These are phyloP conservation scores for Diplogelasinospora grovesii DNA, from an alignment of 495 filamentous ascomycete genomes.

Conservation along the genomic window DNA sequence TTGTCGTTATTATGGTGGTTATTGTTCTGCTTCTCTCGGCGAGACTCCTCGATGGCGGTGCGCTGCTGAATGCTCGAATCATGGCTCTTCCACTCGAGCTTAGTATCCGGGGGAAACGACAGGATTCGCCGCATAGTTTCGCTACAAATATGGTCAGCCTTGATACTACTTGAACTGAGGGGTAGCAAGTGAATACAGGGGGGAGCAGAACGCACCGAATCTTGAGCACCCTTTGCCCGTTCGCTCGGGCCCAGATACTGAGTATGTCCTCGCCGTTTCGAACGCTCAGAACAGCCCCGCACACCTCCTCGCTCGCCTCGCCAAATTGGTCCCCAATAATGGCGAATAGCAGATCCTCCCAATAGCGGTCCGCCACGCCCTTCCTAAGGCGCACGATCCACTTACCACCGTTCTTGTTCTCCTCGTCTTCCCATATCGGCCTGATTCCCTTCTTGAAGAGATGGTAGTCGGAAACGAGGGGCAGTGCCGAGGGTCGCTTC, in stretches of 20 bases:
- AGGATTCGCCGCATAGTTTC: slow-evolving; percentile 90
- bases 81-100: slow-evolving; percentile 90
- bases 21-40: slow-evolving; percentile 62
- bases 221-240: slow-evolving; percentile 90
- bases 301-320: slow-evolving; percentile 90
- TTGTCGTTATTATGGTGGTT: slow-evolving; percentile 38
- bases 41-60: slow-evolving; percentile 72
- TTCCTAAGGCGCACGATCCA: slow-evolving; percentile 96
- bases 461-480: slow-evolving; percentile 94
- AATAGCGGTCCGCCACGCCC: slow-evolving; percentile 92
- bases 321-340: slow-evolving; percentile 93
- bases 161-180: too few species aligned
- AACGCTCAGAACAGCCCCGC: slow-evolving; percentile 88
- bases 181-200: too few species aligned
- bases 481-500: slow-evolving; percentile 79
- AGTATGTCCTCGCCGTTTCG: slow-evolving; percentile 93
- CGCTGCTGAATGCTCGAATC: slow-evolving; percentile 75
- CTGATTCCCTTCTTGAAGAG: slow-evolving; percentile 96
- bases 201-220: slow-evolving; percentile 61
- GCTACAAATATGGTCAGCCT: too few species aligned
- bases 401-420: slow-evolving; percentile 93
- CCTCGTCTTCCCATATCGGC: slow-evolving; percentile 97
- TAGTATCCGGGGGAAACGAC: slow-evolving; percentile 77
- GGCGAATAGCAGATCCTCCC: slow-evolving; percentile 89
- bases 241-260: slow-evolving; percentile 92